Evolutionary conservation across 768 basidiomycete genomes (phyloP).

Genomic region (Pseudohyphozyma bogoriensis): DNA sequence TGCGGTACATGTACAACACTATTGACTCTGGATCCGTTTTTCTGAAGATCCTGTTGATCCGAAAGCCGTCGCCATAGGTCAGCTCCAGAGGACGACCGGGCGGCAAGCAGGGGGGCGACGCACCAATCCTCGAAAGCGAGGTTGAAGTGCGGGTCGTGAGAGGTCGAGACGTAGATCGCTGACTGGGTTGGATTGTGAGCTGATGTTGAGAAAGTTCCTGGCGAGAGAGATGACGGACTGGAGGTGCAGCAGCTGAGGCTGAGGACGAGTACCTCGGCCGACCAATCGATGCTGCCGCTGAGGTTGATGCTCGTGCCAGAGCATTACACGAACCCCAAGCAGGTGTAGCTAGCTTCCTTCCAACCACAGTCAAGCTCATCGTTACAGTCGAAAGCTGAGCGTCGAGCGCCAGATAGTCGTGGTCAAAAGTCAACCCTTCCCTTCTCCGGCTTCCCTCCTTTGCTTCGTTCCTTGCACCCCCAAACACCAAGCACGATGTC

Average conservation of each 20-base stretch:
- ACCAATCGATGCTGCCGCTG: too few relatives aligned
- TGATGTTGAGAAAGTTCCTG: neutral
- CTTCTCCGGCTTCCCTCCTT: neutral
- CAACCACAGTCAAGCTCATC: too few relatives aligned
- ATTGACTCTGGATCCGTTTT: slow-evolving; percentile 57
- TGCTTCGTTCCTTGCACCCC: neutral
- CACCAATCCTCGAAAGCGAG: slow-evolving; percentile 84
- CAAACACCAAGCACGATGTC: neutral
- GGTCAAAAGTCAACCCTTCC: neutral
- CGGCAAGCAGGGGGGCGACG: slow-evolving; percentile 27
- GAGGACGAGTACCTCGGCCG: too few relatives aligned
- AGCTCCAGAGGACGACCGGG: slow-evolving; percentile 26
- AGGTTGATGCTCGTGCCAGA: too few relatives aligned
- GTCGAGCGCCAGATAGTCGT: neutral
- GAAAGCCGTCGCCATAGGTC: too few relatives aligned
- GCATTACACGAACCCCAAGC: too few relatives aligned
- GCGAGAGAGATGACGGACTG: neutral
- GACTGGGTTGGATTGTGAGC: slow-evolving; percentile 1
- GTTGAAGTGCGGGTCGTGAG: slow-evolving; percentile 78
- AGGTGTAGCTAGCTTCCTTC: too few relatives aligned
- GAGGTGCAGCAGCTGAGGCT: neutral
- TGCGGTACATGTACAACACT: slow-evolving; percentile 75
- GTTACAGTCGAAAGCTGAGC: neutral
- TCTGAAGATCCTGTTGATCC: slow-evolving; percentile 57
- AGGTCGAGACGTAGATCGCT: slow-evolving; percentile 51